These are phyloP conservation scores for Eutrema heterophyllum DNA, from an alignment of 345 rosid genomes.

Conservation along the genomic window DNA sequence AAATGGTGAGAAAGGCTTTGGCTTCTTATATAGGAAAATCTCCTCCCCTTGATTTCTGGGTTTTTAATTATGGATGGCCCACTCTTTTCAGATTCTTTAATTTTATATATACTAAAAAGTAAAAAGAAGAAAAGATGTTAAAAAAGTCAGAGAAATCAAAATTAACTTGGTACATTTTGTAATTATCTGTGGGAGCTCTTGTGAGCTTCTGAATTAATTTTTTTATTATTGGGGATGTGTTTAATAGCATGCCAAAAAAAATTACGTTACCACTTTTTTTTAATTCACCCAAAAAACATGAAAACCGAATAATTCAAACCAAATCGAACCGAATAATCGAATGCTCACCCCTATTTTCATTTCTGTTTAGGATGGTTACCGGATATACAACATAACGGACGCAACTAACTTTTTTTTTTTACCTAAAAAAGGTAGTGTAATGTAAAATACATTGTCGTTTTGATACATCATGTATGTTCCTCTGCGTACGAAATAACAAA, in stretches of 20 bases:
- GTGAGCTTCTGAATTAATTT: not conserved
- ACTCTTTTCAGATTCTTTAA: constrained; percentile 17
- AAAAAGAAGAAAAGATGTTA: not conserved
- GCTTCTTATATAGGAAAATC: constrained; percentile 27
- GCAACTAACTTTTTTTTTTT: not conserved
- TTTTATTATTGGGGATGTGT: not conserved
- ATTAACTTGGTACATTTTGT: not conserved
- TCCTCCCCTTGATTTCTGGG: not conserved
- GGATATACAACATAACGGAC: not conserved
- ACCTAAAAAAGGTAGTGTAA: not conserved
- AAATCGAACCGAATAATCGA: too few relatives aligned
- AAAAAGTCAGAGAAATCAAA: not conserved
- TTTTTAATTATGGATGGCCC: not conserved
- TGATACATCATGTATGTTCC: not conserved
- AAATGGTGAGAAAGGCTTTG: constrained; percentile 18
- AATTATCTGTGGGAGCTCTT: not conserved
- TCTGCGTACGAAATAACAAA: not conserved
- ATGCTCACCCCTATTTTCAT: too few relatives aligned
- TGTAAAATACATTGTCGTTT: not conserved
- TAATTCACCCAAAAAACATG: too few relatives aligned
- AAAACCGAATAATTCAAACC: too few relatives aligned
- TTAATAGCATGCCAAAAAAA: not conserved
- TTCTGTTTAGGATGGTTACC: too few relatives aligned
- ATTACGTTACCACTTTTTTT: not conserved
- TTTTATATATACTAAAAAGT: not conserved